Base-by-base conservation (phyloP, 768 basidiomycete species). In the Leccinum disarticulatum region DNA sequence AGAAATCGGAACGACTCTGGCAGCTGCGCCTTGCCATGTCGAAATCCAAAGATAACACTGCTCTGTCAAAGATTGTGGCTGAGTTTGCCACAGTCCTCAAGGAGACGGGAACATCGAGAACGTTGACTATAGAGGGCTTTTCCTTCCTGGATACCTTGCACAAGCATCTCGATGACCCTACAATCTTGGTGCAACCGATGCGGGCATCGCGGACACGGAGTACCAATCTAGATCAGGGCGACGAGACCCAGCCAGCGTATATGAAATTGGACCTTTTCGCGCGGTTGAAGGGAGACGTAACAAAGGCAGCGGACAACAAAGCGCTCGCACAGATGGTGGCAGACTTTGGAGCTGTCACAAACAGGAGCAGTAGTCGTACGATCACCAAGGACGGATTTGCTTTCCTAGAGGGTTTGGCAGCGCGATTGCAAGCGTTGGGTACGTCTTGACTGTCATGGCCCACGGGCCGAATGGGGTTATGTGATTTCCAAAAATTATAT, bases 361-460 rank as follows among this genome's bases (percentile, higher is more conserved):
- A 88, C 70, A 80, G 80, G 68, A 86, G 84, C 66, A 85, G 78
- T 38, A 86, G 87, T 46, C 79, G 87, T 62, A 90, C 86, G 53
- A 78, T 92, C 56, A 91, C 88, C 35, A 92, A 91, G 80, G 87
- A 90, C 65, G 88, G 87, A 38, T 81, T 90, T 65, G 79, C 79
- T 10, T 90, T 91, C 68, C 73, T 91, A 52, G 84, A 86, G 55
- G 83, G 83, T 38, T 68, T 90, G 49, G 81, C 85, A 3, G 79
- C 75, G 48, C 76, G 85, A 62, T 71, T 91, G 59, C 77, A 73
- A 63, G 74, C 52, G 8, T 47, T 75, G 58, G 57, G 55, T 36
- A 64, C 52, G 64, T 15, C 25, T 48, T 48, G 22, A 25, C 22
- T 43, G 41, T 43, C 41, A 43, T n/a, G 41, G n/a, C 10, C 17